phyloP scores from a whole-genome alignment of 345 rosid genomes.

The Salix dunnii region DNA sequence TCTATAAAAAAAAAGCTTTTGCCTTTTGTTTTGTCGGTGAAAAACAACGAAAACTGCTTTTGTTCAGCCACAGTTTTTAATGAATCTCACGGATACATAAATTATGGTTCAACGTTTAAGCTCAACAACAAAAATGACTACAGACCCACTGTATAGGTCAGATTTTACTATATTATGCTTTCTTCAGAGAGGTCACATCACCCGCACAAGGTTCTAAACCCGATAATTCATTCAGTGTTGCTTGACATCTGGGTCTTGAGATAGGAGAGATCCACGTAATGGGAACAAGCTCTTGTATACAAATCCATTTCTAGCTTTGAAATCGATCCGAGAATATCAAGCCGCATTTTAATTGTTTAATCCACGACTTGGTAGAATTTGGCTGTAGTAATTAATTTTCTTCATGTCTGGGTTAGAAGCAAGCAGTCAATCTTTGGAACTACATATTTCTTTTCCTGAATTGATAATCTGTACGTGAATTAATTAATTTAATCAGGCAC shows the following conservation, averaged over 20 bases:
- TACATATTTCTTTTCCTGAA: not conserved
- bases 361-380: not conserved
- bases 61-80: too few relatives aligned
- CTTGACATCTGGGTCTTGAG: not conserved
- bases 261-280: not conserved
- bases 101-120: too few relatives aligned
- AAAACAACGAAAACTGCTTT: too few relatives aligned
- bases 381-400: not conserved
- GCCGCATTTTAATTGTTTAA: not conserved
- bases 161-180: too few relatives aligned
- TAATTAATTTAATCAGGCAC: conserved; percentile 36
- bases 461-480: conserved; percentile 31
- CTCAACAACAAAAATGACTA: too few relatives aligned
- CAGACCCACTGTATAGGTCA: too few relatives aligned
- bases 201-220: not conserved
- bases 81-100: too few relatives aligned
- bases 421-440: not conserved
- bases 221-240: not conserved
- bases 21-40: too few relatives aligned
- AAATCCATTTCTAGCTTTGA: not conserved
- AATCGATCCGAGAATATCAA: not conserved
- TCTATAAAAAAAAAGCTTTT: too few relatives aligned
- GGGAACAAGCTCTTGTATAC: not conserved
- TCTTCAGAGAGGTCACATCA: too few relatives aligned
- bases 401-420: not conserved